Base-by-base conservation (phyloP, 352 stramenopile genomes). In the Globisporangium irregulare region DNA sequence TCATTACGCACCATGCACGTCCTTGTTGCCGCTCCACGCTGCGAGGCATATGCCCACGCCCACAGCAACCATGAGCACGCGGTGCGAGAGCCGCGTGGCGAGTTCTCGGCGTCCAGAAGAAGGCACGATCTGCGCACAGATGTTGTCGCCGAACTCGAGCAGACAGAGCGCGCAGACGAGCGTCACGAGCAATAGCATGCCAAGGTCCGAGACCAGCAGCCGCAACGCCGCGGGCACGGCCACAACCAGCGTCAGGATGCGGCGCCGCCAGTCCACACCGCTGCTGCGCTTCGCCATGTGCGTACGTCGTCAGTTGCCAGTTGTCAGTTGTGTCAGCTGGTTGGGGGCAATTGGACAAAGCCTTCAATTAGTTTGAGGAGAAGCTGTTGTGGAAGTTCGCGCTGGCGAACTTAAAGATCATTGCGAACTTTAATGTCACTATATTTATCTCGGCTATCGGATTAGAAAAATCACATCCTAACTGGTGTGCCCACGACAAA, bases 171-270 rank as follows among this genome's bases (percentile, higher is more conserved):
- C 73, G 62, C 82, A 90, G 50, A 93, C 66, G 29, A 66, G 71
- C 38, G 71, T 68, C 22, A 82, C 81, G 8, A 93, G 75, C 20
- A 78, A 38, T 29, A 83, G 70, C 77, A 87, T 89, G 25, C 82
- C 82, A 18, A 70, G 10, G 34, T 84, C 70, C 20, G 70, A 86
- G 62, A 72, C 67, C 32, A 93, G 73, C 69, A 93, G 64, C 62
- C 70, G 61, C 18, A 93, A 73, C 64, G 83, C 85, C 62, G 72
- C 75, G 53, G 85, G 85, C 50, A 90, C 80, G 41, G 77, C 85
- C 62, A 91, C 79, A 54, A 81, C 41, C 46, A 82, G 79, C 56
- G 85, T 93, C 36, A 84, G 50, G 60, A 83, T 67, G 41, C 85
- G 82, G 43, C 79, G 73, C 6, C 70, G 70, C 85, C 85, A 93